phyloP scores from a whole-genome alignment of 2,329 filamentous ascomycete genomes.

The Alternaria ethzedia region DNA sequence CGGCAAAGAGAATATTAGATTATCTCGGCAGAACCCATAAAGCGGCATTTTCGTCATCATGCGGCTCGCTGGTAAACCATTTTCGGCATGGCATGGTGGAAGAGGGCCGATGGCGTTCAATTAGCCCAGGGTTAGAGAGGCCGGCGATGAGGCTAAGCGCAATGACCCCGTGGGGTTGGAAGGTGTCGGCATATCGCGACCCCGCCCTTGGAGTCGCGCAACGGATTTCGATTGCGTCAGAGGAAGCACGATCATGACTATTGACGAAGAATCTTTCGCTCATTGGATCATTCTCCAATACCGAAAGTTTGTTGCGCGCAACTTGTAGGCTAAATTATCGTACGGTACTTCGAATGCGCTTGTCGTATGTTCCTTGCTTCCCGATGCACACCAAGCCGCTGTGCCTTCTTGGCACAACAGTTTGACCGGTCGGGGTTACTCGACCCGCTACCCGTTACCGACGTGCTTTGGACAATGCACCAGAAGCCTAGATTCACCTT shows the following conservation, averaged over 20 bases:
- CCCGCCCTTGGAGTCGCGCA: background rate
- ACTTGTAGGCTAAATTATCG: background rate
- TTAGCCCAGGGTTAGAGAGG: background rate
- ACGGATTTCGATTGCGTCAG: background rate
- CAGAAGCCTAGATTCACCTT: background rate
- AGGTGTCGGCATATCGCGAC: background rate
- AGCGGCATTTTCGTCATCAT: background rate
- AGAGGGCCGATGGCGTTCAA: background rate
- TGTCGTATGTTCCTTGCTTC: background rate
- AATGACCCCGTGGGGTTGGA: slow-evolving; percentile 7
- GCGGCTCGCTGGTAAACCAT: background rate
- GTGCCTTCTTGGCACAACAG: background rate
- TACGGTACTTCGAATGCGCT: background rate
- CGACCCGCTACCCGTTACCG: background rate
- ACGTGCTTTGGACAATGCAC: background rate
- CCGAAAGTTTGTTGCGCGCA: background rate
- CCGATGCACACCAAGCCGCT: background rate
- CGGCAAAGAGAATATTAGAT: background rate
- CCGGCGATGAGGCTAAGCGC: slow-evolving; percentile 1
- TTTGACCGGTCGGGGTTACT: background rate
- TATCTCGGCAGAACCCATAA: slow-evolving; percentile 1
- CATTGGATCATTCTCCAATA: background rate
- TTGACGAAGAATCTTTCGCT: background rate
- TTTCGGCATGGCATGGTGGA: background rate
- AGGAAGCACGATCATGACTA: background rate